These are phyloP conservation scores for Alternaria conjuncta DNA, from an alignment of 2,329 filamentous ascomycete genomes.

Conservation along the genomic window DNA sequence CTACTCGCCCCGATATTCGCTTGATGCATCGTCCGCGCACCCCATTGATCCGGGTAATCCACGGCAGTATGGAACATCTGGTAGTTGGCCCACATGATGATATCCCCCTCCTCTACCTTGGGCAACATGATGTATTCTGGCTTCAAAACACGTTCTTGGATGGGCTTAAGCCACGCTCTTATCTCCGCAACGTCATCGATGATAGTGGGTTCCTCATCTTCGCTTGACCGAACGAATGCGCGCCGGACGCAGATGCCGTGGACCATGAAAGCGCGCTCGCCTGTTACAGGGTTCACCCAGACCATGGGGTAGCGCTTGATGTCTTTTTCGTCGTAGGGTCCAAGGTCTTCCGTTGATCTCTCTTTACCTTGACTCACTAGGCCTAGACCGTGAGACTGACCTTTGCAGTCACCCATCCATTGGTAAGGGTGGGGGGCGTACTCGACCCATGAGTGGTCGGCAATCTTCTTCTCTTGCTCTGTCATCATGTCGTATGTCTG, in stretches of 20 bases:
- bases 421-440: conserved; percentile 55
- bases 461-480: conserved; percentile 50
- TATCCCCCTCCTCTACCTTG: conserved; percentile 52
- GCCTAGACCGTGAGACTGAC: conserved; percentile 51
- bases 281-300: conserved; percentile 55
- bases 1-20: conserved; percentile 51
- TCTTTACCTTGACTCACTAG: conserved; percentile 50
- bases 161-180: conserved; percentile 43
- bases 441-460: conserved; percentile 56
- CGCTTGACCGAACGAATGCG: conserved; percentile 48
- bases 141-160: conserved; percentile 51
- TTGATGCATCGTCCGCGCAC: conserved; percentile 54
- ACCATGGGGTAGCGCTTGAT: conserved; percentile 56
- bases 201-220: conserved; percentile 42
- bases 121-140: conserved; percentile 54
- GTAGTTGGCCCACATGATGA: conserved; percentile 39
- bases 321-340: conserved; percentile 43
- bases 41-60: conserved; percentile 53
- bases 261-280: conserved; percentile 34
- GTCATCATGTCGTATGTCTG: conserved; percentile 53
- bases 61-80: conserved; percentile 48
- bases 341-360: conserved; percentile 47
- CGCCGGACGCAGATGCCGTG: conserved; percentile 19
- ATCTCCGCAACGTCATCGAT: conserved; percentile 51
- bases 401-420: conserved; percentile 47